Conservation (phyloP, 495 filamentous ascomycete genomes). For the Podospora comata region DNA sequence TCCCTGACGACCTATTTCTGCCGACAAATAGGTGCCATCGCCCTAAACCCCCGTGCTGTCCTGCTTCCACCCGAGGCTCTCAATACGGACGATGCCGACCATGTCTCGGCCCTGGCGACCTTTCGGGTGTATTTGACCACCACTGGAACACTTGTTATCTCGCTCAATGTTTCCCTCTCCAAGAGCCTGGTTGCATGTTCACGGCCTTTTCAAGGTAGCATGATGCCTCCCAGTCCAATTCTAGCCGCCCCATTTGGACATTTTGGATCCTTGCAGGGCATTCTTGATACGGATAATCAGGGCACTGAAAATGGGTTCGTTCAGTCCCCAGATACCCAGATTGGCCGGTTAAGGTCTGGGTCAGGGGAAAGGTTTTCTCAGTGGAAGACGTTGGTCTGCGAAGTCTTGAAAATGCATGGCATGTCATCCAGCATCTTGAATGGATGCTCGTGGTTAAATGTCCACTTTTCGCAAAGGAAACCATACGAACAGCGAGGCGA, state of each 20-base stretch:
- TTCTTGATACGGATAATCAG: slow-evolving; percentile 29
- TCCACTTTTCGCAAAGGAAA: slow-evolving; percentile 34
- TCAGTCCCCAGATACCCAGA: slow-evolving; percentile 49
- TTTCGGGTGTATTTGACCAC: slow-evolving; percentile 49
- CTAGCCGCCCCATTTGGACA: slow-evolving; percentile 47
- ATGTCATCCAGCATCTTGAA: slow-evolving; percentile 38
- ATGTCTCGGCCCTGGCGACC: slow-evolving; percentile 40
- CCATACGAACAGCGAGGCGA: slow-evolving; percentile 41
- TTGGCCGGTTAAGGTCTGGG: slow-evolving; percentile 37
- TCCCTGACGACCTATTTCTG: slow-evolving; percentile 46
- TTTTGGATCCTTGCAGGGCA: slow-evolving; percentile 41
- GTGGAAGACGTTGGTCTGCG: slow-evolving; percentile 42
- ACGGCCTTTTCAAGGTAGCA: slow-evolving; percentile 32
- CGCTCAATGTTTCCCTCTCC: slow-evolving; percentile 39
- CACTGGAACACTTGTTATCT: slow-evolving; percentile 46
- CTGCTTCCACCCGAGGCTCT: slow-evolving; percentile 34
- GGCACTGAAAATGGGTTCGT: slow-evolving; percentile 29
- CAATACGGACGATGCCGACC: slow-evolving; percentile 26
- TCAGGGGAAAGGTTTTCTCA: slow-evolving; percentile 36
- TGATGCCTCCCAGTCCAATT: slow-evolving; percentile 38
- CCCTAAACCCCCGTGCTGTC: slow-evolving; percentile 42
- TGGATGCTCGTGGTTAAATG: slow-evolving; percentile 36
- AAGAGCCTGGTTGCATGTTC: slow-evolving; percentile 41
- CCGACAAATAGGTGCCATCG: slow-evolving; percentile 39
- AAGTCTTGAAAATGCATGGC: slow-evolving; percentile 42